Percentiles rank a stretch among this genome's conserved stretches.
These are phyloP conservation scores for Ambrosia hybrid DNA, from an alignment of 140 eudicot genomes.

Conservation along the genomic window DNA sequence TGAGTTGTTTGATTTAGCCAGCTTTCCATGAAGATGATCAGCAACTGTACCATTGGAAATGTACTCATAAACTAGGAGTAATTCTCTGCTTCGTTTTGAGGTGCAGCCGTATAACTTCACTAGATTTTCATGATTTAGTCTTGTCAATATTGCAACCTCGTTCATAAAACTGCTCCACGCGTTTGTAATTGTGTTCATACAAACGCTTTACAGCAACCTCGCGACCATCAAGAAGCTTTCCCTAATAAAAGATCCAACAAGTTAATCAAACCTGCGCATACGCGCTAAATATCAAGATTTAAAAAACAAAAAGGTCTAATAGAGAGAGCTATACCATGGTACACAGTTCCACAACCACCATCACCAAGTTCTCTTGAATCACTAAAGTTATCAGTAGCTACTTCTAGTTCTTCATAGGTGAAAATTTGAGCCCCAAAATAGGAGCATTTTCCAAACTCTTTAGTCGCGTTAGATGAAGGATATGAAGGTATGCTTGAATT, in stretches of 20 bases:
- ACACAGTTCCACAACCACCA: constrained; percentile 89
- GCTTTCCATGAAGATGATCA: constrained; percentile 86
- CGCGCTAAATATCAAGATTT: not conserved
- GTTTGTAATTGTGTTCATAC: constrained; percentile 50
- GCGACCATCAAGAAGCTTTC: constrained; percentile 50
- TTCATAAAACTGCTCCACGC: constrained; percentile 55
- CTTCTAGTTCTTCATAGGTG: constrained; percentile 65
- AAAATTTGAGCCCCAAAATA: constrained; percentile 81
- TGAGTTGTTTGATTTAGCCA: constrained; percentile 46
- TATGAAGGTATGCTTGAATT: constrained; percentile 66
- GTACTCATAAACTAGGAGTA: constrained; percentile 81
- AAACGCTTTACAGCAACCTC: constrained; percentile 61
- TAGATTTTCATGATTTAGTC: constrained; percentile 55
- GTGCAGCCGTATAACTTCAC: constrained; percentile 83
- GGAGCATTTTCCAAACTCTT: constrained; percentile 46
- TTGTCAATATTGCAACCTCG: constrained; percentile 46
- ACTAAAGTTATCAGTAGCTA: constrained; percentile 74
- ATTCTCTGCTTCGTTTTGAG: constrained; percentile 70
- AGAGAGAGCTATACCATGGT: constrained; percentile 53
- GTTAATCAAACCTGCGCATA: not conserved
- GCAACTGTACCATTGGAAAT: constrained; percentile 86
- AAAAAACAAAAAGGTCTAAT: not conserved
- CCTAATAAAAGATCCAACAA: constrained; percentile 23
- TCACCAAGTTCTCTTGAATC: constrained; percentile 76
- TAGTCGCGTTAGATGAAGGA: constrained; percentile 38